Base-by-base conservation (phyloP, 805 yeast species). In the Metschnikowia arizonensis region DNA sequence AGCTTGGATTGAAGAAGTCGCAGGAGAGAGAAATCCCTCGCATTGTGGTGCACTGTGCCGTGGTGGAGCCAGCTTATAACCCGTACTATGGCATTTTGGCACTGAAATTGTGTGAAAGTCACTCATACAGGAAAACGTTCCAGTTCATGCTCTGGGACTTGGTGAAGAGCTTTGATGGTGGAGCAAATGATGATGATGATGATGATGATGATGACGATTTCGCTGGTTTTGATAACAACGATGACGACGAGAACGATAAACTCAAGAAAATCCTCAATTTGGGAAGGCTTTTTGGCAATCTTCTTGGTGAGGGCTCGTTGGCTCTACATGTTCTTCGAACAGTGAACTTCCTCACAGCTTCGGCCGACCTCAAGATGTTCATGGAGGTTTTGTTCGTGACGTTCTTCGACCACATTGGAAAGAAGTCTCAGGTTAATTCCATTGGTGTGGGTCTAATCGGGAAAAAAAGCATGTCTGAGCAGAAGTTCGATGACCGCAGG, bases 141-240 rank as follows among this genome's bases (percentile, higher is more conserved):
- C 97, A 91, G 60, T 89, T 93, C 61, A 72, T 81, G 55, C 72
- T 93, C 33, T 93, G 98, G 98, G 96, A 93, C 62, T 74, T 81
- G 35, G 56, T 90, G 14, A 81, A 81, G 53, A 87, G 82, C 29
- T 68, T 88, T 35, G 96, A 87, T 51, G 45, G 48, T 17, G 57
- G 48, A 9, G 74, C 72, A 2, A 73, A 68, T 5, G 75, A 66
- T 5, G 69, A 65, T 29, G 48, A 50, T 3, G 73, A 68, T n/a
- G 78, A 74, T 1, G 72, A 65, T 29, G 48, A 50, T 3, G 73
- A 68, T n/a, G 78, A 74, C 2, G 72, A 66, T 18, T 65, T 63
- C 35, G 57, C 60, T n/a, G 69, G 64, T 4, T 63, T 62, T 52
- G 66, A 68, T 31, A 57, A 59, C 19, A 62, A 63, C n/a, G 73